phyloP scores from a whole-genome alignment of 192 early-diverging fungal species.

The Coemansia sp. region DNA sequence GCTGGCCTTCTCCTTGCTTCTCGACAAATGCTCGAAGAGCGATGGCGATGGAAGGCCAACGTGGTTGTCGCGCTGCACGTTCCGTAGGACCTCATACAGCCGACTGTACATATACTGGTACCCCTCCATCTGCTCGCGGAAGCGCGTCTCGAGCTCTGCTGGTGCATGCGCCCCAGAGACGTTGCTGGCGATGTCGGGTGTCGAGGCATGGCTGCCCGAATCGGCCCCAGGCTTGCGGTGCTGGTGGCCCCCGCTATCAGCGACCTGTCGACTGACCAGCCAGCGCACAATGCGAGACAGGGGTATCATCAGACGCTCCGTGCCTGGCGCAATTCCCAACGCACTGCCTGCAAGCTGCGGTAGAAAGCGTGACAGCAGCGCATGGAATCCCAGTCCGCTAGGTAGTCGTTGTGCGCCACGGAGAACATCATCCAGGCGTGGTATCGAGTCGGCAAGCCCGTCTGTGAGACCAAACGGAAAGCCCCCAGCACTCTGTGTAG shows the following conservation, averaged over 20 bases:
- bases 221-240: constrained; percentile 5
- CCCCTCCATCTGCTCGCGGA: constrained; percentile 48
- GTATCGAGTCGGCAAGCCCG: constrained; percentile 37
- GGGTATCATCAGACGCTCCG: constrained; percentile 40
- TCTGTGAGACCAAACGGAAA: constrained; percentile 34
- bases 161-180: background rate
- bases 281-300: constrained; percentile 45
- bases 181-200: constrained; percentile 9
- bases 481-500: constrained; percentile 4
- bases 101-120: constrained; percentile 61
- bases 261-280: constrained; percentile 17
- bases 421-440: constrained; percentile 37
- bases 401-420: constrained; percentile 35
- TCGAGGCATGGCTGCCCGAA: constrained; percentile 17
- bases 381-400: constrained; percentile 35
- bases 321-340: constrained; percentile 20
- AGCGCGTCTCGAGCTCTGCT: constrained; percentile 8
- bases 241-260: constrained; percentile 20
- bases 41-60: constrained; percentile 36
- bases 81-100: constrained; percentile 67
- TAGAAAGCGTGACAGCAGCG: constrained; percentile 43
- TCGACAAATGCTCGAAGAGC: constrained; percentile 38
- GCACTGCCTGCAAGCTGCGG: constrained; percentile 31
- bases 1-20: constrained; percentile 12
- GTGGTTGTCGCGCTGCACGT: constrained; percentile 58